A percentile compares a stretch with the other conserved stretches of the same genome.
Evolutionary conservation across 352 stramenopile genomes (phyloP).

Genomic region (Pythium folliculosum): DNA sequence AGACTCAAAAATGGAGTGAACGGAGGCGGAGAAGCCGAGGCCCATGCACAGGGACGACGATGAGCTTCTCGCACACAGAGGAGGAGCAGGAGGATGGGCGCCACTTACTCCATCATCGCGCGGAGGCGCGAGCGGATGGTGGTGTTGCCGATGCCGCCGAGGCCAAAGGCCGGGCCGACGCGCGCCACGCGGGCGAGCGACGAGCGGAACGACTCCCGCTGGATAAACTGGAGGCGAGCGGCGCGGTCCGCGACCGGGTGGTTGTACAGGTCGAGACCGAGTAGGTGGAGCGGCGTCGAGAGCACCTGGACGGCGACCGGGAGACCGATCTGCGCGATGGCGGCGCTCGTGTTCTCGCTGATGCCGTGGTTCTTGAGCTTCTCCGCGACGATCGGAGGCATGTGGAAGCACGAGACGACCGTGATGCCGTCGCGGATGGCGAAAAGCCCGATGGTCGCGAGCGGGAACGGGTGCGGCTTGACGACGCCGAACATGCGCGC

Average conservation of each 20-base stretch:
- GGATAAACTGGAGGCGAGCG: constrained; percentile 43
- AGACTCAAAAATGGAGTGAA: neutral
- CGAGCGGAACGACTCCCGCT: constrained; percentile 46
- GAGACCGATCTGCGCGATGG: constrained; percentile 46
- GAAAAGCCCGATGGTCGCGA: constrained; percentile 53
- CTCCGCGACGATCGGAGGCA: constrained; percentile 36
- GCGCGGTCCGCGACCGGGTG: constrained; percentile 22
- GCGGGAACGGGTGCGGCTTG: constrained; percentile 42
- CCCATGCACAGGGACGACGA: constrained; percentile 22
- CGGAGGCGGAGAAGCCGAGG: constrained; percentile 3
- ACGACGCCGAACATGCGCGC: constrained; percentile 64
- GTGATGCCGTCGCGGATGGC: constrained; percentile 54
- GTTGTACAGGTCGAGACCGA: constrained; percentile 73
- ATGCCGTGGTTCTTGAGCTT: constrained; percentile 37
- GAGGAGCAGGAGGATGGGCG: neutral
- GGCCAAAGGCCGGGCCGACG: constrained; percentile 62
- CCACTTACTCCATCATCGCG: constrained; percentile 21
- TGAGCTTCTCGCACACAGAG: neutral
- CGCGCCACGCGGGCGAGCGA: constrained; percentile 47
- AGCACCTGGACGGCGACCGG: constrained; percentile 54
- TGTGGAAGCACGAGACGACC: constrained; percentile 60
- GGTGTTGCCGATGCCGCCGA: constrained; percentile 69
- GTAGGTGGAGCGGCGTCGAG: constrained; percentile 63
- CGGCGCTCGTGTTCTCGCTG: constrained; percentile 31
- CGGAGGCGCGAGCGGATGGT: constrained; percentile 23